Percentiles rank a stretch among this genome's conserved stretches.
phyloP scores from a whole-genome alignment of 1,139 yeast genomes.

The Hemisphaericaspora xylofermentans region DNA sequence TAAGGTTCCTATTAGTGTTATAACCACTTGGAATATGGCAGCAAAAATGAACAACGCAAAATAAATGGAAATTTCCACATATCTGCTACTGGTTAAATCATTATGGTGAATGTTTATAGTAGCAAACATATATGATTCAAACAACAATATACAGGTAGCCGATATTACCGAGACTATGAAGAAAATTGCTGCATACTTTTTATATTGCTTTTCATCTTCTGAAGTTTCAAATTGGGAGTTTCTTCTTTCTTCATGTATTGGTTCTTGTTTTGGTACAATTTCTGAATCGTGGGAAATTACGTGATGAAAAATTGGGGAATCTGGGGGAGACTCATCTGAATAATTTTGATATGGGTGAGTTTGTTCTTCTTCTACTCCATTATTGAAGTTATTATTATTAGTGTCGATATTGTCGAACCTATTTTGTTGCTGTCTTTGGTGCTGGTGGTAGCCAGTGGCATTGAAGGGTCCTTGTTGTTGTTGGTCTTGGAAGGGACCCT shows the following conservation, averaged over 20 bases:
- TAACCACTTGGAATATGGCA: slow-evolving; percentile 36
- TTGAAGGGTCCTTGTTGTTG: not conserved
- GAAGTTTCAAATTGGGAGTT: not conserved
- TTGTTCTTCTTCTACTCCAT: slow-evolving; percentile 2
- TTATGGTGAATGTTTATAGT: slow-evolving; percentile 32
- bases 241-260: not conserved
- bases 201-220: slow-evolving; percentile 11
- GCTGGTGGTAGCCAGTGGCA: not conserved
- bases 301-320: slow-evolving; percentile 12
- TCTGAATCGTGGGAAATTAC: slow-evolving; percentile 1
- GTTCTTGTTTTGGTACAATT: not conserved
- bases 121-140: slow-evolving; percentile 36
- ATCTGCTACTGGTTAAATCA: slow-evolving; percentile 20
- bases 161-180: slow-evolving; percentile 29
- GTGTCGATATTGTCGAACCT: not conserved
- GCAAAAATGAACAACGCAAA: slow-evolving; percentile 47
- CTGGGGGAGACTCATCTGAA: slow-evolving; percentile 11
- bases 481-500: not conserved
- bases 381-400: not conserved
- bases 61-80: slow-evolving; percentile 23
- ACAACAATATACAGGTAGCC: slow-evolving; percentile 28
- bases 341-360: not conserved
- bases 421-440: not conserved
- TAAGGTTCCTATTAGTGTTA: slow-evolving; percentile 43
- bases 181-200: slow-evolving; percentile 18